Base-by-base conservation (phyloP, 108 stramenopile species). In the Cylindrotheca closterium region DNA sequence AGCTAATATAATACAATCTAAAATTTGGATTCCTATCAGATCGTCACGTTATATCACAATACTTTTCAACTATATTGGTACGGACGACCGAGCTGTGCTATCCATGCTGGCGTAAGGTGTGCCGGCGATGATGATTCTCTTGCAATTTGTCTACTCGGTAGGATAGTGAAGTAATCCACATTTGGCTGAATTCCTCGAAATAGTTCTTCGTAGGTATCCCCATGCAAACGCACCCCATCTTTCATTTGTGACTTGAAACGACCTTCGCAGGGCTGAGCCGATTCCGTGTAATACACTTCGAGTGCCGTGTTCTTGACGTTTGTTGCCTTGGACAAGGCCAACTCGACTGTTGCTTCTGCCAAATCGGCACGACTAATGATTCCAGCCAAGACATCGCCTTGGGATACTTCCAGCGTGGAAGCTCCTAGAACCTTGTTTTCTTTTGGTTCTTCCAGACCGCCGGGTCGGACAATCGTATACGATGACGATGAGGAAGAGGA, bases 391-490 rank as follows among this genome's bases (percentile, higher is more conserved):
- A 63, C 70, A 55, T 82, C 81, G 29, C 81, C 81, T 58, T 82
- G 81, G 19, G 70, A 65, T 23, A 82, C 45, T 60, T 82, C 81
- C 34, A 82, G 52, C 1, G 12, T 18, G 34, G 1, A 77, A 61
- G n/a, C 74, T 77, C 46, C 60, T 50, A 52, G 69, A 45, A 24
- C 57, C 62, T 33, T 79, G 75, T 4, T 56, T 50, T 45, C 65
- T 60, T 22, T 42, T 42, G 37, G 37, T 42, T 42, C 37, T 15
- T 73, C 60, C 23, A 82, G 42, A 19, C 70, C 78, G 1, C 81
- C 81, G 7, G 81, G 81, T n/a, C 81, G 74, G 23, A 82, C 49
- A 51, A 82, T 82, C n/a, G 65, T 57, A 59, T 69, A 82, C 0
- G 68, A 70, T n/a, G n/a, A n/a, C 15, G 37, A 42, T 10, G 15